phyloP scores from a whole-genome alignment of 2,329 filamentous ascomycete genomes.

The Trichoderma simmonsii region DNA sequence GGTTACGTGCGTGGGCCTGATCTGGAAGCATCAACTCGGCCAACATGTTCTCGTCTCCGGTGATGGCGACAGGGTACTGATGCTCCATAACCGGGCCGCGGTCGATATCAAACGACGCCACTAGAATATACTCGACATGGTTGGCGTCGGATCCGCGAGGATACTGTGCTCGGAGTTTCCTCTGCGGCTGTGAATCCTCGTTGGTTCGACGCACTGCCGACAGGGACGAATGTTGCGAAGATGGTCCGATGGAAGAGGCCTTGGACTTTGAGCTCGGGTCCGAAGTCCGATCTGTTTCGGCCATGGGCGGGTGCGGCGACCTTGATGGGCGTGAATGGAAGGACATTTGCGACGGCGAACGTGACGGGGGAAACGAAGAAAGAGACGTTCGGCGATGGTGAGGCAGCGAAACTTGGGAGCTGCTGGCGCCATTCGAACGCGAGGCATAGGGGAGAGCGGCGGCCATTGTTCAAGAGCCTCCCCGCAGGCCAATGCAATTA shows the following conservation, averaged over 20 bases:
- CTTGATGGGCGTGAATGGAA: slow-evolving; percentile 50
- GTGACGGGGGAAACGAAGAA: slow-evolving; percentile 60
- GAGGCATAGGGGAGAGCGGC: slow-evolving; percentile 43
- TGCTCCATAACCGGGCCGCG: slow-evolving; percentile 97
- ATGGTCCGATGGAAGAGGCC: slow-evolving; percentile 57
- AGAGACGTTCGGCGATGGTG: slow-evolving; percentile 52
- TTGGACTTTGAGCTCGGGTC: slow-evolving; percentile 60
- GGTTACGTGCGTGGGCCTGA: slow-evolving; percentile 88
- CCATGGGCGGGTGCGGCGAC: slow-evolving; percentile 51
- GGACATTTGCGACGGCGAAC: slow-evolving; percentile 58
- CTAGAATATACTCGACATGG: slow-evolving; percentile 98
- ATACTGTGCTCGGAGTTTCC: slow-evolving; percentile 69
- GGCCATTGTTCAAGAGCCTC: slow-evolving; percentile 33
- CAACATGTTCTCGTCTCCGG: slow-evolving; percentile 95
- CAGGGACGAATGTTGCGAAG: slow-evolving; percentile 60
- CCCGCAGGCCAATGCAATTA: background rate
- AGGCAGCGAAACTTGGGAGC: slow-evolving; percentile 32
- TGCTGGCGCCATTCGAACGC: slow-evolving; percentile 38
- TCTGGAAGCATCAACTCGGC: slow-evolving; percentile 98
- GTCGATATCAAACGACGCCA: slow-evolving; percentile 96
- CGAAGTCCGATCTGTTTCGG: slow-evolving; percentile 55
- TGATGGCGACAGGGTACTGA: slow-evolving; percentile 92
- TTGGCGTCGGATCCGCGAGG: slow-evolving; percentile 73
- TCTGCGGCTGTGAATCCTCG: slow-evolving; percentile 48
- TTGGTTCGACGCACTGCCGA: slow-evolving; percentile 50